Base-by-base conservation (phyloP, 2,329 filamentous ascomycete species). In the Camillea tinctor region DNA sequence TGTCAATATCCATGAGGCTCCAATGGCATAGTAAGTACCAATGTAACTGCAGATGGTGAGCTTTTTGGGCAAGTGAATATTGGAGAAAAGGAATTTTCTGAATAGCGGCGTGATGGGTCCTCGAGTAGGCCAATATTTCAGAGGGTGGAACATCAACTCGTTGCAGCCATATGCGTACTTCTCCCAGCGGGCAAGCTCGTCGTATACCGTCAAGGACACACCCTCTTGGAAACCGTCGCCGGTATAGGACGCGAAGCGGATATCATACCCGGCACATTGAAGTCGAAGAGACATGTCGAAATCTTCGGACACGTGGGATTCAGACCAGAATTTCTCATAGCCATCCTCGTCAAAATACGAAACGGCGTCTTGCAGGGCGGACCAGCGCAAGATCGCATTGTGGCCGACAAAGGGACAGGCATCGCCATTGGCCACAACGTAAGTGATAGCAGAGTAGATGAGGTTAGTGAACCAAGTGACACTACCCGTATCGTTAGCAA, bases 101-200 rank as follows among this genome's bases (percentile, higher is more conserved):
- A 94, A 94, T 4, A 94, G 83, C 21, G 88, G 87, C 3, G 91
- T 94, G 72, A 94, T 91, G 24, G 91, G 91, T 0, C 91, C 91
- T 17, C 82, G 84, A 72, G 82, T 87, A 51, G 86, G 74, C 91
- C 91, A 94, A 67, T 86, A 87, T 61, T 84, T 83, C 61, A 94
- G 79, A 2, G 91, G 91, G 71, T 94, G 84, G 79, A 95, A 94
- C 59, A 94, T 81, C 59, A 94, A 80, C 77, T 93, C 91, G 73
- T 90, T 91, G 76, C 91, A 93, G 44, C 91, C 90, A 69, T 92
- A 93, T 2, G 91, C 91, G 72, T 93, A 93, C 76, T 94, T 94
- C 72, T 94, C 91, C 91, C 91, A 94, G 59, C 91, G 88, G 1
- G 90, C 88, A 61, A 94, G 81, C 74, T 94, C 91, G 74, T 94